These are phyloP conservation scores for Thinopyrum elongatum DNA, from an alignment of 176 grass and related monocot genomes.

Conservation along the genomic window DNA sequence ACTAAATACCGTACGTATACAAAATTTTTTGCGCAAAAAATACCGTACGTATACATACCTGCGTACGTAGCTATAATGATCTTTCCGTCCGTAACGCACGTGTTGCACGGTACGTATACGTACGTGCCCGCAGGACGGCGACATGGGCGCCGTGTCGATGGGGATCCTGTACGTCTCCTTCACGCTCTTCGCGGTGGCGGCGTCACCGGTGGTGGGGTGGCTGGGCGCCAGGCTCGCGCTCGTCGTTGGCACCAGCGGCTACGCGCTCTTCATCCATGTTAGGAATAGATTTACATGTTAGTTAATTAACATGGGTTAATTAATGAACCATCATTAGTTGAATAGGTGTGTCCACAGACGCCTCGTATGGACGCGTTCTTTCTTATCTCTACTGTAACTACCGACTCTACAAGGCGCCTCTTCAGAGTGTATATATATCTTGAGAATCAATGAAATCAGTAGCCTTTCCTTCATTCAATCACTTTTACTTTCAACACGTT, in stretches of 20 bases:
- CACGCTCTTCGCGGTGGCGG: constrained; percentile 61
- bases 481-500: too few relatives aligned
- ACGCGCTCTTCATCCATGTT: constrained; percentile 66
- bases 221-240: constrained; percentile 63
- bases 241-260: constrained; percentile 70
- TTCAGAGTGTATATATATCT: too few relatives aligned
- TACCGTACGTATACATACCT: neutral
- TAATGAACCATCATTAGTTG: too few relatives aligned
- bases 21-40: too few relatives aligned
- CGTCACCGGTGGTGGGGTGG: constrained; percentile 51
- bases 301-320: too few relatives aligned
- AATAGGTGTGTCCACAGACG: too few relatives aligned
- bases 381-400: too few relatives aligned
- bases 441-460: too few relatives aligned
- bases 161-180: constrained; percentile 74
- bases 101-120: neutral
- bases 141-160: constrained; percentile 62
- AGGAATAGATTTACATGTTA: too few relatives aligned
- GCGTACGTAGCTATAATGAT: neutral
- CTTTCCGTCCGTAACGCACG: neutral
- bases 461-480: too few relatives aligned
- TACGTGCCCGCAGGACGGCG: constrained; percentile 37
- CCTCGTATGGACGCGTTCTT: too few relatives aligned
- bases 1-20: neutral
- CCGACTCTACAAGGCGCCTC: too few relatives aligned